phyloP scores from a whole-genome alignment of 2,329 filamentous ascomycete species.

The Fusarium robinianum region DNA sequence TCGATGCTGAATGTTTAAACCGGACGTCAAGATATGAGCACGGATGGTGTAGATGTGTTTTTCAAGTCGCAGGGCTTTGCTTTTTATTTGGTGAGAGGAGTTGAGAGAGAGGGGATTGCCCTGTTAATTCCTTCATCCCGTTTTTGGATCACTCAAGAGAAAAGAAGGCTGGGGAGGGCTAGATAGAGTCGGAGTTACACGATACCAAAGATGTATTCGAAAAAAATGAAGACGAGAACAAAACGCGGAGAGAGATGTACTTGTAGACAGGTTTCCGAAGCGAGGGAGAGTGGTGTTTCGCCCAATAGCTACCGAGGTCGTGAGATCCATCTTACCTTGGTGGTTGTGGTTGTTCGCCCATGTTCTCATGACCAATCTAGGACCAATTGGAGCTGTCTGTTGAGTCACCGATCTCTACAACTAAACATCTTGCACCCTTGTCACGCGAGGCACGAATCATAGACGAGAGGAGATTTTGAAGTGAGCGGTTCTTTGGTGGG shows the following conservation, averaged over 20 bases:
- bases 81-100: neutral
- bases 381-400: no score
- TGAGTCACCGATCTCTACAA: no score
- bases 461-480: neutral
- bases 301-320: no score
- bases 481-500: constrained; percentile 18
- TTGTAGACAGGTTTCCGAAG: no score
- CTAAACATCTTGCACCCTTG: no score
- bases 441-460: neutral
- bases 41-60: constrained; percentile 32
- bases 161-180: constrained; percentile 11
- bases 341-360: no score
- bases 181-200: neutral
- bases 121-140: constrained; percentile 5
- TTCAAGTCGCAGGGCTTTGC: constrained; percentile 33
- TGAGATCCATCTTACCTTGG: no score
- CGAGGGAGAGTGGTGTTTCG: no score
- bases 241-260: no score
- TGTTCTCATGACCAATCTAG: no score
- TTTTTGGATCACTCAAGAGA: constrained; percentile 27
- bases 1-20: constrained; percentile 9
- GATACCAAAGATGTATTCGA: neutral
- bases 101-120: constrained; percentile 7
- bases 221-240: neutral
- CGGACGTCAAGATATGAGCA: constrained; percentile 19